These are phyloP conservation scores for Eremochloa ophiuroides DNA, from an alignment of 176 grass and related monocot genomes.

Conservation along the genomic window DNA sequence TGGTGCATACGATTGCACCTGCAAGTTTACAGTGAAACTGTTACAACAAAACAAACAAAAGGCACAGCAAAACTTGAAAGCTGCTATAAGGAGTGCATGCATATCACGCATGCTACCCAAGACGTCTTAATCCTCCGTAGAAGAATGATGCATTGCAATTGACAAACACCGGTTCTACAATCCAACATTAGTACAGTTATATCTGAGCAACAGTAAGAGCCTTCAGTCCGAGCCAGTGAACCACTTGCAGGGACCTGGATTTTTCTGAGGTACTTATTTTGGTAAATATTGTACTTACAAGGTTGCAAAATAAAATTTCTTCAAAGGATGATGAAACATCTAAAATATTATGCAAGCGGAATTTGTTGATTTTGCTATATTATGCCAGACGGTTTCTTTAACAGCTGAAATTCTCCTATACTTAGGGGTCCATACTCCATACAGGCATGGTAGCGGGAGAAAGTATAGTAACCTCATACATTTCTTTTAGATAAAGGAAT, in stretches of 20 bases:
- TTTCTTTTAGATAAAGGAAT: too few species aligned
- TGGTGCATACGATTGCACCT: slow-evolving; percentile 60
- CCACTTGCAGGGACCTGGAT: neutral
- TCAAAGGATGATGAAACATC: neutral
- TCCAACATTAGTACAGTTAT: neutral
- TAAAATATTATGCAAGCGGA: neutral
- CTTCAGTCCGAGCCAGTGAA: neutral
- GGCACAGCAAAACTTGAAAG: neutral
- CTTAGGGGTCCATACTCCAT: neutral
- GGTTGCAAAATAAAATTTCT: neutral
- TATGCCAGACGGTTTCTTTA: neutral
- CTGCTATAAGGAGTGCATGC: neutral
- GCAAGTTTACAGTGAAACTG: slow-evolving; percentile 24
- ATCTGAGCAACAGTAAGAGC: neutral
- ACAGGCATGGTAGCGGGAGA: neutral
- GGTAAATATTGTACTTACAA: neutral
- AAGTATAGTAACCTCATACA: neutral
- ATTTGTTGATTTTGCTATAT: neutral
- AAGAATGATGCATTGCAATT: neutral
- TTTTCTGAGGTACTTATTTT: neutral
- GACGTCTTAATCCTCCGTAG: neutral
- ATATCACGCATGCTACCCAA: neutral
- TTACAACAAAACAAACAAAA: slow-evolving; percentile 14
- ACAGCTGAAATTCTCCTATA: neutral
- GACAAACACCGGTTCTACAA: neutral